These are phyloP conservation scores for Axilococcus clingmanii DNA, from an alignment of 139 green algal species.

Conservation along the genomic window DNA sequence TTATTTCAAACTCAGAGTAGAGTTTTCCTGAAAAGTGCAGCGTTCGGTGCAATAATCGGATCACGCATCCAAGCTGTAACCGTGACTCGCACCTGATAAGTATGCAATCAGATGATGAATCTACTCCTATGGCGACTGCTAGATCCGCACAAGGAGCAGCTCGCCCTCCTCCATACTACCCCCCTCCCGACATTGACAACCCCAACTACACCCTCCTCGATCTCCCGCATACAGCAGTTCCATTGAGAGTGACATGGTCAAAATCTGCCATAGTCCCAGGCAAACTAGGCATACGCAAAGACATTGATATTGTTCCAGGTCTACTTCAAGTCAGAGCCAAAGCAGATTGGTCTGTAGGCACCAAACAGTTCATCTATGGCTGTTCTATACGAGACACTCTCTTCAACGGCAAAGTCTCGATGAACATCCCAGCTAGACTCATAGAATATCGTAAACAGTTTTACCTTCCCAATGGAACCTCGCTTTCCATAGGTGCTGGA, in stretches of 20 bases:
- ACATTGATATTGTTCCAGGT: neutral
- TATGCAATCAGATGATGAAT: too few species aligned
- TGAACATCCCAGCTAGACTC: neutral
- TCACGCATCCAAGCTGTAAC: too few species aligned
- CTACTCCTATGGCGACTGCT: too few species aligned
- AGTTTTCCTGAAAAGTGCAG: too few species aligned
- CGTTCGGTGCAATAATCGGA: too few species aligned
- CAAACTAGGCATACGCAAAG: slow-evolving; percentile 2
- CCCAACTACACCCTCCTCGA: slow-evolving; percentile 1
- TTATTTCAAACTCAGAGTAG: too few species aligned
- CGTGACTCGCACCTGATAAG: too few species aligned
- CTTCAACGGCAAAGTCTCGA: neutral
- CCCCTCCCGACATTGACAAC: too few species aligned
- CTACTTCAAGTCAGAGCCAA: neutral
- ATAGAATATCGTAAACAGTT: neutral
- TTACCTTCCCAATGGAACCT: slow-evolving; percentile 1
- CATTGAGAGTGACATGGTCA: neutral
- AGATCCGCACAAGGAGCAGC: too few species aligned
- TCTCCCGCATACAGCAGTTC: neutral
- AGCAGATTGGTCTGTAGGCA: neutral
- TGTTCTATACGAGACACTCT: neutral
- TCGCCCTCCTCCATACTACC: too few species aligned
- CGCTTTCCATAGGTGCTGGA: neutral
- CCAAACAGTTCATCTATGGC: neutral
- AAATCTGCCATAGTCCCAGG: neutral